Percentiles rank a stretch among this genome's conserved stretches.
These are phyloP conservation scores for Trichophyton verrucosum DNA, from an alignment of 2,329 filamentous ascomycete species.

Conservation along the genomic window DNA sequence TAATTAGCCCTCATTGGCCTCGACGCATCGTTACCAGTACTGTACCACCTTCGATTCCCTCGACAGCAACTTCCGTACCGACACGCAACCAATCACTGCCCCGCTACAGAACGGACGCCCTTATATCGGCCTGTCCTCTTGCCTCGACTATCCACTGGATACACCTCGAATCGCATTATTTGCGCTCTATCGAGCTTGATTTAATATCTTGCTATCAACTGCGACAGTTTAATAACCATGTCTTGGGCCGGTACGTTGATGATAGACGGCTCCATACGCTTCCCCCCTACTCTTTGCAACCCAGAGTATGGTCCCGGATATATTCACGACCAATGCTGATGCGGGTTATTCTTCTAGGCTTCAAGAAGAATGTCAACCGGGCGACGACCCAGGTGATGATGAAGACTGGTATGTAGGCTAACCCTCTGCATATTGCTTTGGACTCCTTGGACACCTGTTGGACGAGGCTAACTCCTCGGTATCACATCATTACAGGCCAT, in stretches of 20 bases:
- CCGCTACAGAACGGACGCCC: neutral
- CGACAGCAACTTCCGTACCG: neutral
- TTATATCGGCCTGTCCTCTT: neutral
- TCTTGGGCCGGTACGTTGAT: constrained; percentile 15
- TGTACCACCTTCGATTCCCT: neutral
- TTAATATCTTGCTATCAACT: neutral
- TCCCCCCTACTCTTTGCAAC: neutral
- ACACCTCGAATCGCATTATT: neutral
- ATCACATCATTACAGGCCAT: constrained; percentile 48
- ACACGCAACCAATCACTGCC: neutral
- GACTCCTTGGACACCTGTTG: neutral
- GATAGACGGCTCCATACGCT: neutral
- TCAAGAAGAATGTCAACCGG: constrained; percentile 96
- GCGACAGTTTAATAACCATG: constrained; percentile 7
- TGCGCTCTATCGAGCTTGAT: neutral
- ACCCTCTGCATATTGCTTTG: neutral
- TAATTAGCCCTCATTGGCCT: neutral
- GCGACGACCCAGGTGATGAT: constrained; percentile 99
- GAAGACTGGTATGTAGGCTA: constrained; percentile 63
- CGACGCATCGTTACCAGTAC: neutral
- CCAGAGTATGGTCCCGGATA: neutral
- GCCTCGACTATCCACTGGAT: neutral
- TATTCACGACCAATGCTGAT: neutral
- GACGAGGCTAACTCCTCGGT: neutral
- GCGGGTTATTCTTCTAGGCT: constrained; percentile 41